Evolutionary conservation across 1,284 basidiomycete species (phyloP), one percentile per base, ranked within the genome.

Genomic region (Ganoderma meredithae): DNA sequence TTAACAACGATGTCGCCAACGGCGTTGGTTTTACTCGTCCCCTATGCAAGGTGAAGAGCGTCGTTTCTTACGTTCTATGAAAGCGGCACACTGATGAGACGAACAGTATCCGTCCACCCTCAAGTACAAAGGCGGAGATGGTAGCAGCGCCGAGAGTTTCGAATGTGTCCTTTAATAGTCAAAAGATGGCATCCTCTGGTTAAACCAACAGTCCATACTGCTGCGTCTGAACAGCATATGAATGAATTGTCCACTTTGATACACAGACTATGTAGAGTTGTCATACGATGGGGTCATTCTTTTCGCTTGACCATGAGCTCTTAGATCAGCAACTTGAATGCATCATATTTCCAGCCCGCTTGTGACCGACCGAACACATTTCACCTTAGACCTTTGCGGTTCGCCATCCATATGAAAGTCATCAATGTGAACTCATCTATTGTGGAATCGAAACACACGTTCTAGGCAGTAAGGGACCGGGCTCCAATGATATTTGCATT

Each of bases 11-110:
- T 49, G 69, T 63, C 31, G 67, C 68, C 19, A 67, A 74, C 39
- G 76, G 75, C 33, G 64, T 77, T 22, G 68, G 63, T 19, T 76
- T 76, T 62, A 72, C 70, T 15, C 67, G 76, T n/a, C 75, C 75
- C 31, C 66, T 77, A 4, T 77, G 76, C 70, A 71, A 69, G 58
- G 76, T 77, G 25, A 31, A 73, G 62, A 17, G 15, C 10, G 7
- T 41, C 19, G 5, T 17, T 9, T 15, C 6, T 9, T 7, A 7
- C 7, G 27, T 15, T 17, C 19, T 49, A 22, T 22, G 19, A 25
- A 12, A 25, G 27, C 55, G 36, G 12, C 1, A 15, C 36, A 13
- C 22, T 63, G 39, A 44, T 56, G 3, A 59, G 31, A 7, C 12
- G 12, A 44, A 13, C 40, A 73, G 72, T 73, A 69, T 36, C 72